These are phyloP conservation scores for Colletotrichum sojae DNA, from an alignment of 2,329 filamentous ascomycete genomes.

Conservation along the genomic window DNA sequence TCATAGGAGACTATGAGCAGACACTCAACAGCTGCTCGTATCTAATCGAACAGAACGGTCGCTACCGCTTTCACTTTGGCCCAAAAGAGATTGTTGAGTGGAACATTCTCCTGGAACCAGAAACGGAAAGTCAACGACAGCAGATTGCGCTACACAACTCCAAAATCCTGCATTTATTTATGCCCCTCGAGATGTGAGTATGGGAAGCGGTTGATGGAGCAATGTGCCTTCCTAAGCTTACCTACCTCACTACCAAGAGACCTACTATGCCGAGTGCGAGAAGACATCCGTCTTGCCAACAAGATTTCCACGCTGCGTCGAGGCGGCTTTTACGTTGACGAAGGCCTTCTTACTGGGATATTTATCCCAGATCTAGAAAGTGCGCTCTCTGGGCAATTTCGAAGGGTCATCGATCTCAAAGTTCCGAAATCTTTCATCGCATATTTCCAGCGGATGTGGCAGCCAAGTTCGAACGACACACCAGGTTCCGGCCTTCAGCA, in stretches of 20 bases:
- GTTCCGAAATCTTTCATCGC: conserved; percentile 19
- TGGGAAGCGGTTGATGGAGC: not conserved
- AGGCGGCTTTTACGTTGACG: conserved; percentile 31
- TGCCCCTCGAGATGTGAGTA: conserved; percentile 54
- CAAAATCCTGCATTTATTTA: conserved; percentile 51
- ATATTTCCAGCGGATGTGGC: too few species aligned
- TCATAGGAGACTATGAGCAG: conserved; percentile 49
- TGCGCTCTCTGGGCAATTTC: conserved; percentile 35
- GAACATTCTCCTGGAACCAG: conserved; percentile 53
- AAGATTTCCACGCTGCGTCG: conserved; percentile 37
- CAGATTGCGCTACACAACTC: conserved; percentile 52
- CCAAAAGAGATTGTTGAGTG: conserved; percentile 52
- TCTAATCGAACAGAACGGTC: conserved; percentile 48
- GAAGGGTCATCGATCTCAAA: conserved; percentile 10
- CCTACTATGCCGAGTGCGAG: conserved; percentile 48
- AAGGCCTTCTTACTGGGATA: conserved; percentile 40
- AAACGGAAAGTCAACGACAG: conserved; percentile 49
- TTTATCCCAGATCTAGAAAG: conserved; percentile 42
- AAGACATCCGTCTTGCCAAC: conserved; percentile 42
- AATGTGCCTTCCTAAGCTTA: too few species aligned
- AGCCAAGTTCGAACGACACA: conserved; percentile 37
- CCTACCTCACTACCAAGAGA: conserved; percentile 49
- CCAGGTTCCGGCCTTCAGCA: conserved; percentile 39
- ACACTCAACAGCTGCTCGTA: conserved; percentile 51
- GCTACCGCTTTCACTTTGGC: conserved; percentile 45